phyloP scores from a whole-genome alignment of 768 basidiomycete species.

The Suillus alpinus region DNA sequence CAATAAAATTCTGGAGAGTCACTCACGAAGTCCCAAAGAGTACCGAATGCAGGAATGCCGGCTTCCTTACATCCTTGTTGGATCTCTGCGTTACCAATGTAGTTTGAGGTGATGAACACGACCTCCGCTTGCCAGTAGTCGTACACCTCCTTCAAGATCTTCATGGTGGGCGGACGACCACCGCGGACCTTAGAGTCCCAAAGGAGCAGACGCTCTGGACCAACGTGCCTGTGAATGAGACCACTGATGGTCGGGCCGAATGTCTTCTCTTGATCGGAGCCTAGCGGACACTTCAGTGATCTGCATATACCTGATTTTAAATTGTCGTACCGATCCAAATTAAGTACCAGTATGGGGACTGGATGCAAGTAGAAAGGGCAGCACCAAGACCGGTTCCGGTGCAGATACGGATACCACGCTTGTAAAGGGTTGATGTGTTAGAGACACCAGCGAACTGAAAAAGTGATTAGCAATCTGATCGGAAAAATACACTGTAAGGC shows the following conservation, averaged over 20 bases:
- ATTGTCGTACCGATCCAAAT: conserved; percentile 66
- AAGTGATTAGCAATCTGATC: background rate
- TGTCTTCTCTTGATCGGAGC: conserved; percentile 80
- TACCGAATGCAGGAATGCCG: conserved; percentile 66
- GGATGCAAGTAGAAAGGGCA: conserved; percentile 75
- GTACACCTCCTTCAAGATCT: conserved; percentile 68
- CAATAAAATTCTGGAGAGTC: conserved; percentile 1
- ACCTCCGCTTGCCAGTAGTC: conserved; percentile 73
- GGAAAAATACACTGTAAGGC: conserved; percentile 3
- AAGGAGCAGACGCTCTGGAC: conserved; percentile 67
- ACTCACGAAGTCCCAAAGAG: conserved; percentile 66
- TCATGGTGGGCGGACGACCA: conserved; percentile 76
- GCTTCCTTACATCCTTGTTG: conserved; percentile 75
- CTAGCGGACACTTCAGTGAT: conserved; percentile 31
- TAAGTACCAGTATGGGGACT: conserved; percentile 73
- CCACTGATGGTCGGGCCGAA: conserved; percentile 79
- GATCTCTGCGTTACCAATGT: conserved; percentile 72
- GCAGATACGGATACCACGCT: conserved; percentile 76
- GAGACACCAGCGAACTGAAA: conserved; percentile 72
- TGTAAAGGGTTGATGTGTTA: conserved; percentile 78
- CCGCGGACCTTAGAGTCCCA: conserved; percentile 79
- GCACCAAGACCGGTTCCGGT: conserved; percentile 82
- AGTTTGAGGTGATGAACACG: conserved; percentile 85
- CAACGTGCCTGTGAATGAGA: conserved; percentile 68
- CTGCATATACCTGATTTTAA: conserved; percentile 1